Evolutionary conservation across 2,329 filamentous ascomycete species (phyloP).

Genomic region (Alternaria solani): DNA sequence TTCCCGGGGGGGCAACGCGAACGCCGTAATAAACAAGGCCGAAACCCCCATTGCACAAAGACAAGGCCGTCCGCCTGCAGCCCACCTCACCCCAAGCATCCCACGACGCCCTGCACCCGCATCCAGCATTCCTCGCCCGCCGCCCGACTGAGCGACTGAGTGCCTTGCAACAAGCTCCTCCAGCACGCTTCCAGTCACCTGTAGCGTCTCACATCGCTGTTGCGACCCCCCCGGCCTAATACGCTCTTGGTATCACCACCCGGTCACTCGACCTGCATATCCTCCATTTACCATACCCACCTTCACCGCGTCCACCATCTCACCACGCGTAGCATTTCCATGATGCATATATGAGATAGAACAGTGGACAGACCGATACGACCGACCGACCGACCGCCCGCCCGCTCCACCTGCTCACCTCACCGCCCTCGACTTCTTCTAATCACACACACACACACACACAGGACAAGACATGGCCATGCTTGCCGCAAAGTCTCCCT

Average conservation of each 20-base stretch:
- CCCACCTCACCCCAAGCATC: constrained; percentile 9
- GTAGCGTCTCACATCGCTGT: constrained; percentile 4
- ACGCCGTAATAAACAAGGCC: constrained; percentile 24
- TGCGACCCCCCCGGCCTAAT: constrained; percentile 10
- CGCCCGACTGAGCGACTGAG: background rate
- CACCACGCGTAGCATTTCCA: constrained; percentile 16
- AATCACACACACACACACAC: background rate
- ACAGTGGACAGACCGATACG: constrained; percentile 10
- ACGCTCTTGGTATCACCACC: constrained; percentile 16
- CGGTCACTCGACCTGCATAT: constrained; percentile 4
- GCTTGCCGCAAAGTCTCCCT: constrained; percentile 78
- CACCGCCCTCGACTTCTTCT: constrained; percentile 7
- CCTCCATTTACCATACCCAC: constrained; percentile 18
- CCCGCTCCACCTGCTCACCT: constrained; percentile 4
- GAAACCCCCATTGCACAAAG: constrained; percentile 19
- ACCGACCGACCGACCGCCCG: constrained; percentile 1
- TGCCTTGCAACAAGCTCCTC: background rate
- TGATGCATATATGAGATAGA: constrained; percentile 27
- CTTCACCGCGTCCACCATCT: constrained; percentile 1
- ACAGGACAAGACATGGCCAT: constrained; percentile 68
- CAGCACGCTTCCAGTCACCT: background rate
- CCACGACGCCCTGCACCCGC: constrained; percentile 14
- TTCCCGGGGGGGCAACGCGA: constrained; percentile 10
- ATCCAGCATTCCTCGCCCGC: constrained; percentile 1
- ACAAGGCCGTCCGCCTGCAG: constrained; percentile 11